These are phyloP conservation scores for Gleditsia sinensis DNA, from an alignment of 306 rosid species.

Conservation along the genomic window DNA sequence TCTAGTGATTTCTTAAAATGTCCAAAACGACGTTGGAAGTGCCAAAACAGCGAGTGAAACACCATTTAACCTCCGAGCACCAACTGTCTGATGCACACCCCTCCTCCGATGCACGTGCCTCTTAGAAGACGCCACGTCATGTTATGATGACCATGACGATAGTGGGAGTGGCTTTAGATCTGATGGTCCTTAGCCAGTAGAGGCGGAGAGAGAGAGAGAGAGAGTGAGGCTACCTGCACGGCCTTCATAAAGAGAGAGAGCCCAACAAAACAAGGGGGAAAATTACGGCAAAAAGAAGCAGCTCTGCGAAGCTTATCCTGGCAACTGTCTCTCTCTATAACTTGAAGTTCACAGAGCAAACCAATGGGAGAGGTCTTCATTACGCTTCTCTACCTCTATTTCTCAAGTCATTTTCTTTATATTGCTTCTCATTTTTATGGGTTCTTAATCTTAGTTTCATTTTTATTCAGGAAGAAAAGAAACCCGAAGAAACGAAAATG, in stretches of 20 bases:
- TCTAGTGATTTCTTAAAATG: conserved; percentile 29
- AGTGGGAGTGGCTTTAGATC: conserved; percentile 46
- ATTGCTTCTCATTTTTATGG: background rate
- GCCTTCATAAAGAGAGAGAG: background rate
- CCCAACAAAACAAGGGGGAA: background rate
- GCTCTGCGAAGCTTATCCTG: conserved; percentile 22
- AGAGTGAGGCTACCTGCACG: background rate
- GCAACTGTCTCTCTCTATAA: background rate
- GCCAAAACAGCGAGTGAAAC: background rate
- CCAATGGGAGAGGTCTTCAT: conserved; percentile 61
- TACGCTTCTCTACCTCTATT: background rate
- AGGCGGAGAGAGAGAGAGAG: background rate
- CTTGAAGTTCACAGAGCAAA: background rate
- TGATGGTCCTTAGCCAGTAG: conserved; percentile 24
- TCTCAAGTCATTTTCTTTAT: background rate
- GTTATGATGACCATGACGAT: conserved; percentile 27
- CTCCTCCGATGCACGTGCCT: conserved; percentile 63
- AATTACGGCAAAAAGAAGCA: background rate
- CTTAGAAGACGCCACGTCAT: conserved; percentile 60
- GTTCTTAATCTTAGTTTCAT: background rate
- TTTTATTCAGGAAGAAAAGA: conserved; percentile 64
- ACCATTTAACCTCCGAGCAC: background rate
- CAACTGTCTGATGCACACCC: conserved; percentile 42
- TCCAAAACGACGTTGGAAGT: conserved; percentile 8
- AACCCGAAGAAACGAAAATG: conserved; percentile 50